Percentiles rank a stretch among this genome's conserved stretches.
phyloP scores from a whole-genome alignment of 495 filamentous ascomycete species.

The Penicillium lividum region DNA sequence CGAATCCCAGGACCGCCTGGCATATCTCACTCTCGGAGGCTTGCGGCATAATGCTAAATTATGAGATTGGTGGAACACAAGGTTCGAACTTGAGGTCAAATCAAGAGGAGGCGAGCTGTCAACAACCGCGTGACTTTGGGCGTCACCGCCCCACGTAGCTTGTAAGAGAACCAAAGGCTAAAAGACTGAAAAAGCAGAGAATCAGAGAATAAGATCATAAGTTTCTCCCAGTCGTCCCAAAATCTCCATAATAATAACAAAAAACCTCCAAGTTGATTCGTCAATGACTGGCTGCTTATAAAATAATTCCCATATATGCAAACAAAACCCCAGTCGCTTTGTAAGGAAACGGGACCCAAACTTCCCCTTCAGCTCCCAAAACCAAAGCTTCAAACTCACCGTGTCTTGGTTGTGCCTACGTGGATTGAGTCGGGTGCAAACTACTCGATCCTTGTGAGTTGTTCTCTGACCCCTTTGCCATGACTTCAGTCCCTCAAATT shows the following conservation, averaged over 20 bases:
- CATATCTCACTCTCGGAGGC: slow-evolving; percentile 45
- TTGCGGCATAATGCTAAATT: slow-evolving; percentile 9
- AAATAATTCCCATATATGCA: slow-evolving; percentile 9
- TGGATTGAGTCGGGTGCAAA: slow-evolving; percentile 36
- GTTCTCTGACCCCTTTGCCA: background rate
- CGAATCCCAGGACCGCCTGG: slow-evolving; percentile 70
- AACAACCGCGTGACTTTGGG: slow-evolving; percentile 34
- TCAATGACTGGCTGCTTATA: slow-evolving; percentile 3
- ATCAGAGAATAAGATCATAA: background rate
- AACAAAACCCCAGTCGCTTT: slow-evolving; percentile 22
- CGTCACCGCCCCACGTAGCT: slow-evolving; percentile 32
- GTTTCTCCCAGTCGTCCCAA: background rate
- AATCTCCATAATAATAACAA: background rate
- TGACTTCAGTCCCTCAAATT: slow-evolving; percentile 10
- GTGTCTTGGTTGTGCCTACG: slow-evolving; percentile 34
- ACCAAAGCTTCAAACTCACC: slow-evolving; percentile 21
- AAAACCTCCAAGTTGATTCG: background rate
- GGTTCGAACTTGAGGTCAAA: background rate
- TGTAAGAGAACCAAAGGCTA: background rate
- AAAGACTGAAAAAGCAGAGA: background rate
- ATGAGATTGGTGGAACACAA: slow-evolving; percentile 1
- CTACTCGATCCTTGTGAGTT: slow-evolving; percentile 38
- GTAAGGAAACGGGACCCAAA: slow-evolving; percentile 30
- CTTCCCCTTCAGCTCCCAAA: slow-evolving; percentile 28
- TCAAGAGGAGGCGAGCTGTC: slow-evolving; percentile 23